Percentiles rank a stretch among this genome's conserved stretches.
These are phyloP conservation scores for Hanseniaspora singularis DNA, from an alignment of 805 yeast genomes.

Conservation along the genomic window DNA sequence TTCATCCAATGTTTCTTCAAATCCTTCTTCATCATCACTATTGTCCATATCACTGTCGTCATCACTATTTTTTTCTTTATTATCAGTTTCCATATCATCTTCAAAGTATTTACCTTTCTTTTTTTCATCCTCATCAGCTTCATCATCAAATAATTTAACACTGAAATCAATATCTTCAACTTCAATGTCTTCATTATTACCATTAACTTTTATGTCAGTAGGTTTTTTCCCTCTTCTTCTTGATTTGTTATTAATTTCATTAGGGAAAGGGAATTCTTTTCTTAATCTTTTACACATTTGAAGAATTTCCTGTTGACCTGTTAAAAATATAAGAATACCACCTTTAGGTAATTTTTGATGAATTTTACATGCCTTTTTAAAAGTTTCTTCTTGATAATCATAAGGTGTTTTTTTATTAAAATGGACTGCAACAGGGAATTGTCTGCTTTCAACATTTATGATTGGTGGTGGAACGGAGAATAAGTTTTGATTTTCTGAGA, in stretches of 20 bases:
- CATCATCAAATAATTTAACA: constrained; percentile 27
- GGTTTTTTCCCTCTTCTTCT: constrained; percentile 20
- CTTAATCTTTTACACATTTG: constrained; percentile 59
- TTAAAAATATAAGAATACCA: constrained; percentile 78
- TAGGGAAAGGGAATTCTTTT: constrained; percentile 48
- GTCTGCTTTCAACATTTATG: constrained; percentile 81
- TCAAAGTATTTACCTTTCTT: constrained; percentile 25
- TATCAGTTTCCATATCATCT: constrained; percentile 30
- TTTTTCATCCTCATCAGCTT: constrained; percentile 23
- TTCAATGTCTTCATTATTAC: constrained; percentile 60
- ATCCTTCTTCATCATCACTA: constrained; percentile 42
- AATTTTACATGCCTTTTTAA: constrained; percentile 71
- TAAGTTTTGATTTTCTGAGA: constrained; percentile 64
- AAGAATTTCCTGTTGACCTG: constrained; percentile 88
- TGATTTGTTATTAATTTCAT: constrained; percentile 24
- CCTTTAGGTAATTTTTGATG: constrained; percentile 85
- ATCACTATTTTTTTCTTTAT: constrained; percentile 29
- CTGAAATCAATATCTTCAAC: constrained; percentile 80
- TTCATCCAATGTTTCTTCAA: constrained; percentile 57
- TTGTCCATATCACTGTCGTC: constrained; percentile 12
- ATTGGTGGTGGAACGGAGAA: constrained; percentile 75
- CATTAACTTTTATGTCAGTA: constrained; percentile 36
- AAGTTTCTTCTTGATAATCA: constrained; percentile 79
- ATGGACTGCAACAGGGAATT: constrained; percentile 84
- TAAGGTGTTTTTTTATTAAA: constrained; percentile 68